Base-by-base conservation (phyloP, 78 protist genomes). In the Cavenderia fasciculata region DNA sequence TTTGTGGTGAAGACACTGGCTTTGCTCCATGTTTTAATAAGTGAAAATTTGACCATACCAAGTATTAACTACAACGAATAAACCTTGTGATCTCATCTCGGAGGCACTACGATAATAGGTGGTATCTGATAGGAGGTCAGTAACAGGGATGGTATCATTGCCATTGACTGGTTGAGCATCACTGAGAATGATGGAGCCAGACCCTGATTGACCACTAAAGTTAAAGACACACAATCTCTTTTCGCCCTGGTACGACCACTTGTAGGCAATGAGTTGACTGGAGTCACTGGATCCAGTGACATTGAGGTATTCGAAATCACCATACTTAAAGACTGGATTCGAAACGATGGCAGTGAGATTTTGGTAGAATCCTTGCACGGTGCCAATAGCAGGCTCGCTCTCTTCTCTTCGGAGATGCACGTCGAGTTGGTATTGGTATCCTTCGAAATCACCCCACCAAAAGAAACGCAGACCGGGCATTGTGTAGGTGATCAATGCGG, bases 21-120 rank as follows among this genome's bases (percentile, higher is more conserved):
- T n/a, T n/a, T n/a, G n/a, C n/a, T n/a, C n/a, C n/a, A n/a, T n/a
- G n/a, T n/a, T 66, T 74, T 74, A 61, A 85, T 95, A 94, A 38
- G 54, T 73, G 31, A 95, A 95, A 10, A 95, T 94, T 56, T 95
- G 96, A 68, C 95, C 88, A 65, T 72, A 61, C 95, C 94, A 95
- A 18, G 96, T 52, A 33, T 87, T 63, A 34, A 95, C 57, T 29
- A 89, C 51, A 19, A 93, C 96, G 54, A 71, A 74, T 25, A 95
- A 69, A 59, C 97, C 97, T 12, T 84, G 18, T 0, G 71, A 34
- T 40, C 88, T 61, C 77, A 95, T 44, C 34, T 91, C 85, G 33
- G 49, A 25, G 16, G 95, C 94, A 4, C 73, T 59, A 27, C 95
- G n/a, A 44, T 47, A 69, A 40, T 84, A 94, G 36, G 74, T 51